These are phyloP conservation scores for Parastagonospora nodorum DNA, from an alignment of 2,329 filamentous ascomycete genomes.

Conservation along the genomic window DNA sequence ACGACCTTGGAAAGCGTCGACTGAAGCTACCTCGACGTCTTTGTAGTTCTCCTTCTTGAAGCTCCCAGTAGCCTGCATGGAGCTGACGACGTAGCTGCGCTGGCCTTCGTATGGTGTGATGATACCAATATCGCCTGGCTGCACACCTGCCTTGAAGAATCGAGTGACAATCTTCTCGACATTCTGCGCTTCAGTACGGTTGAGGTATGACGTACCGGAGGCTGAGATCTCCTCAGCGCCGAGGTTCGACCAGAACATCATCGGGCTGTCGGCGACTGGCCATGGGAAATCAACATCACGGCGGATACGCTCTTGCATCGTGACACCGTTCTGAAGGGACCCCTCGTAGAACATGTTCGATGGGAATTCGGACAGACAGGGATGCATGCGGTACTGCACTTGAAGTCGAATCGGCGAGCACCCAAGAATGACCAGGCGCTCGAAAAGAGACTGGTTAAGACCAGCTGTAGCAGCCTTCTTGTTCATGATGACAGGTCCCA, in stretches of 20 bases:
- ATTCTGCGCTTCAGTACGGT: constrained; percentile 94
- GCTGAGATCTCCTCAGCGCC: constrained; percentile 98
- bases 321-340: constrained; percentile 94
- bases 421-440: constrained; percentile 90
- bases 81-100: constrained; percentile 96
- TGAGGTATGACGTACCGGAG: constrained; percentile 96
- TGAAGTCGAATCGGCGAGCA: constrained; percentile 91
- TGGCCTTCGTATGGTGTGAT: constrained; percentile 99
- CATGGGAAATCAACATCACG: constrained; percentile 97
- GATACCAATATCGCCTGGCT: constrained; percentile 90
- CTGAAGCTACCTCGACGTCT: constrained; percentile 96
- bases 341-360: constrained; percentile 99
- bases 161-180: constrained; percentile 98
- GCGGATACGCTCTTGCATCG: constrained; percentile 82
- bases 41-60: constrained; percentile 99
- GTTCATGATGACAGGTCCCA: constrained; percentile 99
- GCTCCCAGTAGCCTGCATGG: constrained; percentile 97
- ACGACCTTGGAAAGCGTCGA: constrained; percentile 97
- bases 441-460: constrained; percentile 96
- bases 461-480: constrained; percentile 99
- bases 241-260: constrained; percentile 99
- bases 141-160: constrained; percentile 99
- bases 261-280: constrained; percentile 90
- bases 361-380: constrained; percentile 93
- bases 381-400: constrained; percentile 99